Evolutionary conservation across 2,329 filamentous ascomycete species (phyloP), one percentile per base, ranked within the genome.

Genomic region (Nemania abortiva): DNA sequence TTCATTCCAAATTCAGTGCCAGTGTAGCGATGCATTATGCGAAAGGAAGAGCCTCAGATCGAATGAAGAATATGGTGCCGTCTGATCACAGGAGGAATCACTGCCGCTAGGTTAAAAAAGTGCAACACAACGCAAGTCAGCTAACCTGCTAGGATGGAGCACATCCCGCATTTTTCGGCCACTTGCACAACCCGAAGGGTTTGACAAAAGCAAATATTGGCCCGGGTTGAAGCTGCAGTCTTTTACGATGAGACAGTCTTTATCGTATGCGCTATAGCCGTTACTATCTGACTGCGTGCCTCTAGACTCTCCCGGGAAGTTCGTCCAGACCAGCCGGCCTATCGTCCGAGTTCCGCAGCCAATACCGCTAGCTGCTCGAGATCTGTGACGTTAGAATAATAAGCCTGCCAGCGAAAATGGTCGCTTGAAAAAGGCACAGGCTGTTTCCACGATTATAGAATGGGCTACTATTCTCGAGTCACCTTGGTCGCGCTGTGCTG

Each of bases 81-180:
- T 66, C 59, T 54, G 56, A 65, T 55, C 55, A 66, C 37, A 59
- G 63, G 66, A 62, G 55, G 59, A 55, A 42, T 52, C 52, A 61
- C 37, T 49, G 20, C 27, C 39, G 45, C 42, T 68, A 56, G 24
- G 39, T 55, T 61, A 29, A 64, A 63, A 37, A 64, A 60, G 56
- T 66, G 53, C 69, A 62, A 62, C 59, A 64, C 57, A 49, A 66
- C 66, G 64, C 66, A 62, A 66, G 66, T 70, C 64, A 66, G 69
- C 63, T 29, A 66, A 49, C 50, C n/a, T 56, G 53, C 63, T 62
- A 22, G 45, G 57, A 70, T 67, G 57, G 39, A 65, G 52, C 52
- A 29, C n/a, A 27, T 59, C 34, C 55, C 66, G 54, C 54, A 54
- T 52, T 57, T 57, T 63, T 53, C 61, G 60, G 20, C 47, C 60